A percentile compares a stretch with the other conserved stretches of the same genome.
Evolutionary conservation across 2,329 filamentous ascomycete species (phyloP).

Genomic region (Curvularia verruculosa): DNA sequence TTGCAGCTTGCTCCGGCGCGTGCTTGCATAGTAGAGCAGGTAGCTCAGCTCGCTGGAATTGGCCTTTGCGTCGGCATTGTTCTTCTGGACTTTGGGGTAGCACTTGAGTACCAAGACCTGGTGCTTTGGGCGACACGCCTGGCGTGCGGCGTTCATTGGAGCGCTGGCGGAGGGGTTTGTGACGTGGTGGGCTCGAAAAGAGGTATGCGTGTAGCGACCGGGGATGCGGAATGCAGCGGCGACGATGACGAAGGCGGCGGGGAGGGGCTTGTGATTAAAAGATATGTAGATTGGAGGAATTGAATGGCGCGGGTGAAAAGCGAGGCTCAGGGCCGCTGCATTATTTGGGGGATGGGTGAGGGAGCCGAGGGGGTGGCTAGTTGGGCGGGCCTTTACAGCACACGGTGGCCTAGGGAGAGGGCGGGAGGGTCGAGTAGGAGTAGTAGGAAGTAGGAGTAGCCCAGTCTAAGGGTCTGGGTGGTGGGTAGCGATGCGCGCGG

Average conservation of each 20-base stretch:
- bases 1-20: slow-evolving; percentile 90
- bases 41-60: slow-evolving; percentile 98
- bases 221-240: slow-evolving; percentile 1
- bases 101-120: slow-evolving; percentile 96
- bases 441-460: not conserved
- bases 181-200: slow-evolving; percentile 7
- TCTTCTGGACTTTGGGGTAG: slow-evolving; percentile 91
- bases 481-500: slow-evolving; percentile 17
- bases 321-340: slow-evolving; percentile 7
- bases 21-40: slow-evolving; percentile 94
- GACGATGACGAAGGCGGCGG: slow-evolving; percentile 7
- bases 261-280: not conserved
- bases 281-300: slow-evolving; percentile 4
- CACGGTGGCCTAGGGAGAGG: slow-evolving; percentile 7
- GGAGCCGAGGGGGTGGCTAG: not conserved
- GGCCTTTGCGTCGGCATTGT: slow-evolving; percentile 84
- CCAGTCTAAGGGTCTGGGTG: slow-evolving; percentile 5
- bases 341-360: slow-evolving; percentile 7
- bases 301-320: not conserved
- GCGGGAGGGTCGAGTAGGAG: not conserved
- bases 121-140: slow-evolving; percentile 84
- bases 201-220: slow-evolving; percentile 11
- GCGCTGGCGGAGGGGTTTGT: slow-evolving; percentile 1
- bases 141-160: slow-evolving; percentile 63
- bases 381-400: slow-evolving; percentile 4